A percentile compares a stretch with the other conserved stretches of the same genome.
These are phyloP conservation scores for Diaporthe destruens DNA, from an alignment of 2,329 filamentous ascomycete genomes.

Conservation along the genomic window DNA sequence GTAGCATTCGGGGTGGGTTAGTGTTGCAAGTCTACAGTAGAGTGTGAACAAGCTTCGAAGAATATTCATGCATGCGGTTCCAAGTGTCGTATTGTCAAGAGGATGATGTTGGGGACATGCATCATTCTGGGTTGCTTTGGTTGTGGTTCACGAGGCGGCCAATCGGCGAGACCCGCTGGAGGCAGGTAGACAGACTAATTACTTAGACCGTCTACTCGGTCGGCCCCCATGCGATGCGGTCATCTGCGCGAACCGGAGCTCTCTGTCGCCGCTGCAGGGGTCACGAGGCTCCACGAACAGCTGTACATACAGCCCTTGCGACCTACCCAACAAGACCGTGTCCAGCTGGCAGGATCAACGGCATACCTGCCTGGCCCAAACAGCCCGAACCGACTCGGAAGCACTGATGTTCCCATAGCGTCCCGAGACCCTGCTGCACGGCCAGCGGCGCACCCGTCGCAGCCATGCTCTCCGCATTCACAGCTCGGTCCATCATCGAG, in stretches of 20 bases:
- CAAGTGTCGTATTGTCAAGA: background rate
- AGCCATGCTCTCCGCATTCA: conserved; percentile 97
- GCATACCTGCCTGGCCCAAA: background rate
- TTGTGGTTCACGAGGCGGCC: background rate
- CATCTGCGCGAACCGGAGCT: conserved; percentile 37
- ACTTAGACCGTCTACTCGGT: background rate
- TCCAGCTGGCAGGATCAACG: background rate
- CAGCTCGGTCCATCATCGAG: conserved; percentile 95
- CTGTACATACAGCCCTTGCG: conserved; percentile 34
- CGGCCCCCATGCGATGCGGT: conserved; percentile 36
- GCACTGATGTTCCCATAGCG: conserved; percentile 41
- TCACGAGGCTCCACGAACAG: conserved; percentile 37
- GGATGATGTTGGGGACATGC: background rate
- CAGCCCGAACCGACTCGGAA: conserved; percentile 3
- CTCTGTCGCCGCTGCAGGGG: conserved; percentile 4
- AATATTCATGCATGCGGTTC: background rate
- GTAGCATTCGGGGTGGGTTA: conserved; percentile 23
- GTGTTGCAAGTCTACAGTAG: conserved; percentile 3
- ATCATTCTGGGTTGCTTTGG: background rate
- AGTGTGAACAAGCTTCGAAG: conserved; percentile 5
- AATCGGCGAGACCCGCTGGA: conserved; percentile 31
- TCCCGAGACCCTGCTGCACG: conserved; percentile 39
- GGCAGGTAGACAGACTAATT: conserved; percentile 2
- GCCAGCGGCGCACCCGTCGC: conserved; percentile 45
- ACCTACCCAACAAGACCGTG: conserved; percentile 26